Evolutionary conservation across 1,284 basidiomycete species (phyloP), one percentile per base, ranked within the genome.

Genomic region (Peniophora sp.): DNA sequence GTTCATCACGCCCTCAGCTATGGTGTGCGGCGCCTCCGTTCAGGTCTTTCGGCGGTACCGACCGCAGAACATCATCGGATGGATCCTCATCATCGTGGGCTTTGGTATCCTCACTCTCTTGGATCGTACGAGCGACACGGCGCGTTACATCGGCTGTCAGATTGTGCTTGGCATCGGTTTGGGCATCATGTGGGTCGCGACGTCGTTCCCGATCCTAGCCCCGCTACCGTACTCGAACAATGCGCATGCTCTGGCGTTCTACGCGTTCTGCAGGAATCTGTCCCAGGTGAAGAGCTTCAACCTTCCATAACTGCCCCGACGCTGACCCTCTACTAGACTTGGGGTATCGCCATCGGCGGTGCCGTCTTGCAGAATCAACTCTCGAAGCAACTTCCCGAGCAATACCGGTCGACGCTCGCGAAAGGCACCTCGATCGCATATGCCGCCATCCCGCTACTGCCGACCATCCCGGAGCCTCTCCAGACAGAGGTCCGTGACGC

Each of bases 191-290:
- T 56, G 55, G 39, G 51, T 49, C 17, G 55, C 45, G 23, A 48
- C 49, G 12, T 41, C 54, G 47, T 70, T 69, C 54, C 61, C 68
- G 3, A 61, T 68, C 15, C 57, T 68, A 24, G 68, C 69, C 2
- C 64, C 68, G 0, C 54, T 69, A 2, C 62, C 62, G 3, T 41
- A 61, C 27, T 54, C 55, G 18, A 47, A 60, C 12, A 61, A 59
- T 37, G 64, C 65, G 14, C 49, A 53, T 14, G 60, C 65, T 0
- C 51, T 65, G 17, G 59, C 64, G 0, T 57, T 66, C 43, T 57
- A 58, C 41, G 55, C 56, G 2, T 67, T 65, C 47, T 47, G 60
- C 24, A 60, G 64, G 3, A 51, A 54, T 23, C 63, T 65, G 47
- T 53, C 60, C 15, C 56, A 55, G 41, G 61, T 62, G 14, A 20